These are phyloP conservation scores for Microbotryum lychnidis-dioicae DNA, from an alignment of 1,284 basidiomycete genomes.

Conservation along the genomic window DNA sequence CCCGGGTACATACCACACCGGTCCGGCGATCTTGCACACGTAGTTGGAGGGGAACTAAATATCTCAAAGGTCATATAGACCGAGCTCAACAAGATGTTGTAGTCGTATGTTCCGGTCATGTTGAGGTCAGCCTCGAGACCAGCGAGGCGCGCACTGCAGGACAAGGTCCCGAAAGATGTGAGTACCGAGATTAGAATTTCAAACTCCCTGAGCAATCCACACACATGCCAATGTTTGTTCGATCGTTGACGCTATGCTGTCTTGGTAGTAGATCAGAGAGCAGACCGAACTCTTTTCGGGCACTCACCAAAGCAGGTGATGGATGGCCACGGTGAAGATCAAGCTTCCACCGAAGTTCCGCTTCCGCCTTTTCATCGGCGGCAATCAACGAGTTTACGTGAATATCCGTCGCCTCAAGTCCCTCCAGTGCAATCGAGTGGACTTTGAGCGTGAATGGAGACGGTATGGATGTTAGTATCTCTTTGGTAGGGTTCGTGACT, in stretches of 20 bases:
- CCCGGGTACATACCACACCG: no score
- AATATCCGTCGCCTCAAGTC: constrained; percentile 23
- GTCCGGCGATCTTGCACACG: constrained; percentile 50
- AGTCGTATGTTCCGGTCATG: constrained; percentile 44
- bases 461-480: no score
- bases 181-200: no score
- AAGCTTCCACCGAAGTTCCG: constrained; percentile 24
- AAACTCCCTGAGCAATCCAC: no score
- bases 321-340: constrained; percentile 21
- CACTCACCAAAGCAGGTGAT: constrained; percentile 30
- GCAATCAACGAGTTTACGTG: constrained; percentile 20
- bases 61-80: constrained; percentile 52
- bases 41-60: constrained; percentile 54
- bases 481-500: no score
- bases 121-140: constrained; percentile 51
- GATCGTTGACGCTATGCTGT: neutral
- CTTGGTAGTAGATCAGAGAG: no score
- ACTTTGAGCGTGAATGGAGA: neutral
- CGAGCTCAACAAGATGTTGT: constrained; percentile 21
- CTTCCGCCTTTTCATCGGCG: constrained; percentile 37
- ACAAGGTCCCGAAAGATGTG: no score
- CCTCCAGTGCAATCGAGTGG: constrained; percentile 18
- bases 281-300: constrained; percentile 6
- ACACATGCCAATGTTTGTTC: constrained; percentile 40
- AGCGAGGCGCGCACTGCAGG: constrained; percentile 47